Evolutionary conservation across 2,329 filamentous ascomycete species (phyloP).

Genomic region (Diaporthe amygdali): DNA sequence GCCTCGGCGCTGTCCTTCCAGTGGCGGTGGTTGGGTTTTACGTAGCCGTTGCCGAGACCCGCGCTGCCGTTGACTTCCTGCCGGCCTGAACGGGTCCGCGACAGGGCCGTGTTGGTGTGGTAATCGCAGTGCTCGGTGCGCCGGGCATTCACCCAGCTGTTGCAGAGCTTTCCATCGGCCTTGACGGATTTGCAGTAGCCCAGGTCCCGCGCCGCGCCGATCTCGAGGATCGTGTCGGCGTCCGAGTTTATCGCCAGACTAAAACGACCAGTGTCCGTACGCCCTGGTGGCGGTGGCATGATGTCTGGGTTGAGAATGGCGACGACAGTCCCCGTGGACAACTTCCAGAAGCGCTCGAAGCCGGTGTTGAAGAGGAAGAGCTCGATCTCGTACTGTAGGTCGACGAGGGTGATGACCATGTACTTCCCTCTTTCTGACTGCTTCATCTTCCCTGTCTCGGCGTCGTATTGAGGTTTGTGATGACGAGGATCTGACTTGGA

Average conservation of each 20-base stretch:
- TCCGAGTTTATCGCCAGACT: slow-evolving; percentile 84
- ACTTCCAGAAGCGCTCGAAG: slow-evolving; percentile 91
- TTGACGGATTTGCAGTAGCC: slow-evolving; percentile 86
- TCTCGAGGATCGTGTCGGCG: slow-evolving; percentile 87
- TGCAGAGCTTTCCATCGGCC: slow-evolving; percentile 83
- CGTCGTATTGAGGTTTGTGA: slow-evolving; percentile 53
- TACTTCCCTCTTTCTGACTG: slow-evolving; percentile 77
- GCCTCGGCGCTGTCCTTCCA: slow-evolving; percentile 34
- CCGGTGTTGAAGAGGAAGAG: slow-evolving; percentile 91
- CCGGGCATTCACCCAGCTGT: slow-evolving; percentile 83
- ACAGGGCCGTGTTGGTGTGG: slow-evolving; percentile 82
- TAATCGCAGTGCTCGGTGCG: slow-evolving; percentile 93
- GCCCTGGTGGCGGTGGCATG: slow-evolving; percentile 82
- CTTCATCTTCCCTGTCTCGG: slow-evolving; percentile 51
- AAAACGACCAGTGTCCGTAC: slow-evolving; percentile 81
- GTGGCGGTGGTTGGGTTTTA: slow-evolving; percentile 27
- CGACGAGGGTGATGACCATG: slow-evolving; percentile 88
- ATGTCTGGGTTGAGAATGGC: slow-evolving; percentile 91
- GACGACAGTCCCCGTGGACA: slow-evolving; percentile 88
- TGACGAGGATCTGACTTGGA: slow-evolving; percentile 82
- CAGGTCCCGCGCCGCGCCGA: slow-evolving; percentile 83
- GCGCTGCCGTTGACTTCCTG: slow-evolving; percentile 77
- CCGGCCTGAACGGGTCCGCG: slow-evolving; percentile 67
- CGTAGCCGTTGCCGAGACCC: slow-evolving; percentile 41
- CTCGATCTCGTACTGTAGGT: slow-evolving; percentile 89